These are phyloP conservation scores for Erythrobasidium hasegawianum DNA, from an alignment of 1,284 basidiomycete species.

Conservation along the genomic window DNA sequence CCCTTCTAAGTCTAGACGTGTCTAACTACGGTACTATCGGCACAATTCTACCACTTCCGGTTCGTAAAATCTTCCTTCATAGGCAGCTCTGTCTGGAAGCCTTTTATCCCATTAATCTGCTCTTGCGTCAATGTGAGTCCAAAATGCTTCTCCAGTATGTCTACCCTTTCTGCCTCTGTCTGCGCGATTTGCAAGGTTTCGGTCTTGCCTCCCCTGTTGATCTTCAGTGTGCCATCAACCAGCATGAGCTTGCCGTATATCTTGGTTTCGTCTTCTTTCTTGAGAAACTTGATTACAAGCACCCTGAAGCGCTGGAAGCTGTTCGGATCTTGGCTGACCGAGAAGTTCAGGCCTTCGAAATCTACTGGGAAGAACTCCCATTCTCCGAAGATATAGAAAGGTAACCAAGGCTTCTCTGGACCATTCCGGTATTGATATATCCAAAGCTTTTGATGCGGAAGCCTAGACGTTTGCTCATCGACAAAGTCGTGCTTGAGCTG, in stretches of 20 bases:
- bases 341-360: neutral
- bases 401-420: neutral
- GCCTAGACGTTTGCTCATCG: neutral
- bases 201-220: conserved; percentile 1
- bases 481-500: neutral
- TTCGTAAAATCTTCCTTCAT: neutral
- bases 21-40: too few relatives aligned
- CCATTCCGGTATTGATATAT: neutral
- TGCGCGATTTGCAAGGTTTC: neutral
- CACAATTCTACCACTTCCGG: neutral
- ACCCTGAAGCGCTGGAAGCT: neutral
- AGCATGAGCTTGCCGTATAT: conserved; percentile 10
- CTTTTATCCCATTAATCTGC: neutral
- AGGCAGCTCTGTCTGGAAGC: conserved; percentile 2
- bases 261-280: neutral
- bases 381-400: conserved; percentile 1
- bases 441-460: conserved; percentile 1
- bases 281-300: neutral
- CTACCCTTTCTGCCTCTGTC: neutral
- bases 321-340: neutral
- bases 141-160: conserved; percentile 1
- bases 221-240: neutral
- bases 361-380: conserved; percentile 3
- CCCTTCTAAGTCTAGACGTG: too few relatives aligned
- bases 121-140: neutral